Evolutionary conservation across 2,329 filamentous ascomycete genomes (phyloP).

Genomic region (Mollisiaceae sp.): DNA sequence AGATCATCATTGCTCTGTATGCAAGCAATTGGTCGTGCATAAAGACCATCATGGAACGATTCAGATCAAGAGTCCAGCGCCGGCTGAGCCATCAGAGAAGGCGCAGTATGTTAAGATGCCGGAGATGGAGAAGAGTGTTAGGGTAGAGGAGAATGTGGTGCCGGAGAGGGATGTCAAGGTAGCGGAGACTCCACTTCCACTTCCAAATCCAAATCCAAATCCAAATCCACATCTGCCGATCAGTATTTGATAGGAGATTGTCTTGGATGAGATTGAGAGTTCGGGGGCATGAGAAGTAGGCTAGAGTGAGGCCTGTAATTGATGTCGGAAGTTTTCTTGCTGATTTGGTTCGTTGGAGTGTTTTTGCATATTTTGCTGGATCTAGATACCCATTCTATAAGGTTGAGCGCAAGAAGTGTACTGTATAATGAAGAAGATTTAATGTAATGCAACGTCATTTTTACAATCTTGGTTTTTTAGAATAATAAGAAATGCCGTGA

Average conservation of each 20-base stretch:
- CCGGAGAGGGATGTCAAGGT: background rate
- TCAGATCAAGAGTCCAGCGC: background rate
- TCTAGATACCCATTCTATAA: too few relatives aligned
- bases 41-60: background rate
- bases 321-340: background rate
- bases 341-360: background rate
- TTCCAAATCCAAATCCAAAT: too few relatives aligned
- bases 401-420: too few relatives aligned
- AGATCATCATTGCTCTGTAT: constrained; percentile 1
- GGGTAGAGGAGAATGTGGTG: background rate
- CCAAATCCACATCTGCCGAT: background rate
- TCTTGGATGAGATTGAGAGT: background rate
- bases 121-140: background rate
- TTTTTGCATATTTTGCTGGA: too few relatives aligned
- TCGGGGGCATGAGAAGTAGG: background rate
- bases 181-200: background rate
- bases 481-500: background rate
- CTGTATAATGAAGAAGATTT: background rate
- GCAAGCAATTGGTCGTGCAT: constrained; percentile 5
- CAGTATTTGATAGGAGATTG: background rate
- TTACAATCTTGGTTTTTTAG: background rate
- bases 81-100: background rate
- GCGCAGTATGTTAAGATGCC: background rate
- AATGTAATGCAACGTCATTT: background rate
- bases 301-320: background rate